These are phyloP conservation scores for Aspergillus heteromorphus DNA, from an alignment of 495 filamentous ascomycete genomes.

Conservation along the genomic window DNA sequence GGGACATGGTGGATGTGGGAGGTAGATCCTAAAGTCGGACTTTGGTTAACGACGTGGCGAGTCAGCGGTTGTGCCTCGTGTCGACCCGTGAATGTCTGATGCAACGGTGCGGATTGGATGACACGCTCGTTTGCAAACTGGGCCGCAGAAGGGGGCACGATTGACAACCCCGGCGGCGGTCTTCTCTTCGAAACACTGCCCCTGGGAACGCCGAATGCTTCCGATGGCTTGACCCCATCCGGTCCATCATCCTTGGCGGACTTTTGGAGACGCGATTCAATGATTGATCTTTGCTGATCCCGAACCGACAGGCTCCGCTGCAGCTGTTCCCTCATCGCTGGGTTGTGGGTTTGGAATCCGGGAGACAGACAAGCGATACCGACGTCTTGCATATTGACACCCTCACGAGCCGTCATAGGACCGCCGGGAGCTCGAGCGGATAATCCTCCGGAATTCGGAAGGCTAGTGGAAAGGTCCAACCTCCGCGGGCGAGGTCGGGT, in stretches of 20 bases:
- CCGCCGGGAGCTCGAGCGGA: conserved; percentile 63
- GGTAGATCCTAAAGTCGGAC: conserved; percentile 77
- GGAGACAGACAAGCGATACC: conserved; percentile 92
- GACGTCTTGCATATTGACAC: conserved; percentile 81
- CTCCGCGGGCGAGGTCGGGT: conserved; percentile 78
- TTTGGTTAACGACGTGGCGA: conserved; percentile 77
- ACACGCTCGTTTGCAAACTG: conserved; percentile 95
- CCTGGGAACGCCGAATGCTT: conserved; percentile 56
- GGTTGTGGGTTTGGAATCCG: conserved; percentile 92
- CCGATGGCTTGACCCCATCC: conserved; percentile 51
- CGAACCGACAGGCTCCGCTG: conserved; percentile 89
- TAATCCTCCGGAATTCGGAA: conserved; percentile 53
- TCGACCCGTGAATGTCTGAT: conserved; percentile 90
- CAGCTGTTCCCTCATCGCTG: conserved; percentile 91
- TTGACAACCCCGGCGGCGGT: conserved; percentile 85
- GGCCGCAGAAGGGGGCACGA: conserved; percentile 91
- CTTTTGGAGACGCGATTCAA: conserved; percentile 85
- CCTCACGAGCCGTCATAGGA: conserved; percentile 75
- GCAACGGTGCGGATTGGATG: conserved; percentile 93
- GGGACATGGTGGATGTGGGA: conserved; percentile 92
- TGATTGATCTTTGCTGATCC: conserved; percentile 91
- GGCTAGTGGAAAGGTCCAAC: conserved; percentile 76
- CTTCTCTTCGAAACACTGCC: conserved; percentile 67
- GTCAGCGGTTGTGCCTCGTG: conserved; percentile 77
- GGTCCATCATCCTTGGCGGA: conserved; percentile 71